phyloP scores from a whole-genome alignment of 225 moss, liverwort and hornwort genomes.

The Rhytidiadelphus loreus region DNA sequence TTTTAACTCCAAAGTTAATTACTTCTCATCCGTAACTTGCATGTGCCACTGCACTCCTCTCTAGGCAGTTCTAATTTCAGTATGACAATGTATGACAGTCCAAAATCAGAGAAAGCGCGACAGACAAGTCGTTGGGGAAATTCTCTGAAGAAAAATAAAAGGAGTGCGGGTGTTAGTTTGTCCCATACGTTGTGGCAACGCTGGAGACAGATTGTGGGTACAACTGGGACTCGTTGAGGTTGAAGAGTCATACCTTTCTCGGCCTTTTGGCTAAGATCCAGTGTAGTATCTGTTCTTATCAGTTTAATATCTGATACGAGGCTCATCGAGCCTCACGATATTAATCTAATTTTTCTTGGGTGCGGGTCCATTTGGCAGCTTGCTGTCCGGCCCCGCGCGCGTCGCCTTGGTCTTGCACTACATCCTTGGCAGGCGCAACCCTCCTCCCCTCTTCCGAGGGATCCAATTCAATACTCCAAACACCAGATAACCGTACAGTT shows the following conservation, averaged over 20 bases:
- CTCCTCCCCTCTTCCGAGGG: not conserved
- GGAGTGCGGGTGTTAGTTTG: not conserved
- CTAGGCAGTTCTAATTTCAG: no score
- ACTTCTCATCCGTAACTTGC: not conserved
- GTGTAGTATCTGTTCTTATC: constrained; percentile 78
- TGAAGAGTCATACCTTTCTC: not conserved
- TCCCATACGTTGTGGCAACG: not conserved
- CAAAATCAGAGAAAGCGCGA: no score
- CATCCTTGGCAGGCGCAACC: not conserved
- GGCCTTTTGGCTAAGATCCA: constrained; percentile 72
- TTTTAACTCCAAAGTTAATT: not conserved
- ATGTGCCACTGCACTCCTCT: no score
- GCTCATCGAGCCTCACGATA: constrained; percentile 47
- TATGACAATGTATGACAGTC: no score
- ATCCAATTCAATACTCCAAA: not conserved
- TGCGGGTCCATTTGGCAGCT: constrained; percentile 1
- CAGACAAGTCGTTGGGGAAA: no score
- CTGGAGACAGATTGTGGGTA: not conserved
- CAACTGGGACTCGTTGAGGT: not conserved
- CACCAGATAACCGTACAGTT: fast-evolving
- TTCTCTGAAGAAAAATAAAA: no score
- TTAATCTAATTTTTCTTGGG: constrained; percentile 48
- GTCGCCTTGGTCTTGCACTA: constrained; percentile 11
- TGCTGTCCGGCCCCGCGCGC: not conserved
- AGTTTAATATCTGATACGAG: constrained; percentile 67